phyloP scores from a whole-genome alignment of 352 stramenopile genomes.

The Phytophthora constricta region DNA sequence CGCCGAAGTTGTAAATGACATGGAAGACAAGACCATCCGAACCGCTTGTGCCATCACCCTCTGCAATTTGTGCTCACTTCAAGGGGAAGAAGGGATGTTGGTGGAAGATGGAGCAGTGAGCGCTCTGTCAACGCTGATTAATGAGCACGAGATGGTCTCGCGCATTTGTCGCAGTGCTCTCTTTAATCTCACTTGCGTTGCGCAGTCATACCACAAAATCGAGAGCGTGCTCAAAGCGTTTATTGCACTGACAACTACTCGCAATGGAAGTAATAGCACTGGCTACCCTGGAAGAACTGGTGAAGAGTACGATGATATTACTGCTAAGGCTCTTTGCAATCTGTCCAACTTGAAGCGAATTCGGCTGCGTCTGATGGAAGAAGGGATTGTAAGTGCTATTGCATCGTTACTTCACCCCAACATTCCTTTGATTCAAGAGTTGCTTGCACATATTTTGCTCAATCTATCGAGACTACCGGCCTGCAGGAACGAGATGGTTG shows the following conservation, averaged over 20 bases:
- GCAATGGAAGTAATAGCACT: conserved; percentile 12
- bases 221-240: conserved; percentile 85
- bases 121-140: conserved; percentile 85
- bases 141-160: conserved; percentile 67
- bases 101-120: conserved; percentile 86
- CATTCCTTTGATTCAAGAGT: conserved; percentile 55
- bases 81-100: conserved; percentile 76
- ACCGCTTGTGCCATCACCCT: conserved; percentile 87
- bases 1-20: conserved; percentile 70
- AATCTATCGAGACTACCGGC: conserved; percentile 68
- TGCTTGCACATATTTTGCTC: conserved; percentile 75
- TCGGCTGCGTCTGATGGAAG: conserved; percentile 84
- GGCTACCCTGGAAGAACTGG: conserved; percentile 28
- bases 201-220: conserved; percentile 87
- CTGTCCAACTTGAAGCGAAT: conserved; percentile 88
- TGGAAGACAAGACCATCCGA: conserved; percentile 66
- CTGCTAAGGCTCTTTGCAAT: conserved; percentile 87
- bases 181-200: conserved; percentile 91
- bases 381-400: conserved; percentile 86
- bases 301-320: conserved; percentile 58
- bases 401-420: conserved; percentile 60
- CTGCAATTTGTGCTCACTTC: conserved; percentile 86
- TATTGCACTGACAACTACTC: conserved; percentile 63
- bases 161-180: conserved; percentile 75
- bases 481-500: conserved; percentile 73